A percentile compares a stretch with the other conserved stretches of the same genome.
Conservation (phyloP, 805 yeast genomes). For the Cyberlindnera petersonii region DNA sequence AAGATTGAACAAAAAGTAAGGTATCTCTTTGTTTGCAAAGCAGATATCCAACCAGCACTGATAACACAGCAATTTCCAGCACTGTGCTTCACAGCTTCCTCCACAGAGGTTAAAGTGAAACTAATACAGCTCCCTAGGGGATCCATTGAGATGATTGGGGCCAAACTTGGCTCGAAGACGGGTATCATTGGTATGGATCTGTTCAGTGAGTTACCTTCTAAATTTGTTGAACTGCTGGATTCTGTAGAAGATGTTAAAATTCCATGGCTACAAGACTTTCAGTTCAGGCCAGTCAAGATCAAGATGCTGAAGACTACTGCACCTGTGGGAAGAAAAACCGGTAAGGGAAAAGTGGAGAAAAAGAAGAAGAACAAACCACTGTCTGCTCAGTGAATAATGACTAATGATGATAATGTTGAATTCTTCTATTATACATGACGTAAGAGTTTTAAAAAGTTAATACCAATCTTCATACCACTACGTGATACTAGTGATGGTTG, state of each 20-base stretch:
- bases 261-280: constrained; percentile 42
- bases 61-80: constrained; percentile 57
- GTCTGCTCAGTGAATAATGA: too few relatives aligned
- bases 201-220: constrained; percentile 16
- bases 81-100: constrained; percentile 43
- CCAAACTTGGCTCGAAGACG: constrained; percentile 29
- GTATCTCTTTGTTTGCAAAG: constrained; percentile 55
- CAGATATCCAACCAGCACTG: constrained; percentile 48
- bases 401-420: too few relatives aligned
- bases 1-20: constrained; percentile 1
- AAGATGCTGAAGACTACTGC: constrained; percentile 44
- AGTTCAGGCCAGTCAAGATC: constrained; percentile 36
- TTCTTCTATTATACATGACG: too few relatives aligned
- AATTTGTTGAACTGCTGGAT: constrained; percentile 28
- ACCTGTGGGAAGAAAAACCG: too few relatives aligned
- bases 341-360: constrained; percentile 10
- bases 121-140: constrained; percentile 58
- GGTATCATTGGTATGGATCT: constrained; percentile 31
- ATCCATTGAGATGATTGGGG: constrained; percentile 28
- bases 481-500: too few relatives aligned
- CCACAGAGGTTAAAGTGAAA: constrained; percentile 35
- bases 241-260: constrained; percentile 36
- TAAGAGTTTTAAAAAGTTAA: too few relatives aligned
- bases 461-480: background rate
- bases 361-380: constrained; percentile 20